These are phyloP conservation scores for Fusarium oxysporum DNA, from an alignment of 2,329 filamentous ascomycete species.

Conservation along the genomic window DNA sequence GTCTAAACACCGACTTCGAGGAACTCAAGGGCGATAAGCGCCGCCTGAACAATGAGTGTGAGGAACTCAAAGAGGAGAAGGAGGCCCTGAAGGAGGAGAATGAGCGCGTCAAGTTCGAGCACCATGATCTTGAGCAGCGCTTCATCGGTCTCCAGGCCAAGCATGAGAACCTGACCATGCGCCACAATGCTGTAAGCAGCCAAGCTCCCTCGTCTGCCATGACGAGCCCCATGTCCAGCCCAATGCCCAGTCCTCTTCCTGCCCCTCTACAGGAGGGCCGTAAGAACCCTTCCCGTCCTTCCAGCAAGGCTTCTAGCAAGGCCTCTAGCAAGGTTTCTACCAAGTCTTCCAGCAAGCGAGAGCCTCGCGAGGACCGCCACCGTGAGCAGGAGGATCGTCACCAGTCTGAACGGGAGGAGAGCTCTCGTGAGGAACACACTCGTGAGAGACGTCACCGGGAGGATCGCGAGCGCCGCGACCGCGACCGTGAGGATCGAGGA, in stretches of 20 bases:
- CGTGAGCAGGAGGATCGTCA: constrained; percentile 40
- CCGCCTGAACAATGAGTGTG: constrained; percentile 44
- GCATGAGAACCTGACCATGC: constrained; percentile 47
- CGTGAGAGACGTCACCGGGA: constrained; percentile 39
- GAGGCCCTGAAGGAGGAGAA: constrained; percentile 43
- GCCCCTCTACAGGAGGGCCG: constrained; percentile 43
- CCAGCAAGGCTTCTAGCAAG: constrained; percentile 49
- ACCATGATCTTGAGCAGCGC: constrained; percentile 43
- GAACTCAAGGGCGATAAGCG: constrained; percentile 45
- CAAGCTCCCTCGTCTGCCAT: constrained; percentile 38
- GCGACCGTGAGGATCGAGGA: constrained; percentile 42
- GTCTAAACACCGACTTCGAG: constrained; percentile 41
- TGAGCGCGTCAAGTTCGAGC: constrained; percentile 46
- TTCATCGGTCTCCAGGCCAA: constrained; percentile 46
- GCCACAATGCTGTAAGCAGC: constrained; percentile 44
- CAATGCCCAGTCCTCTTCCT: constrained; percentile 40
- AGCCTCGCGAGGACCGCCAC: constrained; percentile 43
- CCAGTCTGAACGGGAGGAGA: constrained; percentile 38
- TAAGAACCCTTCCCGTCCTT: constrained; percentile 46
- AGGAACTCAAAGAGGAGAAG: constrained; percentile 40
- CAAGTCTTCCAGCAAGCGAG: constrained; percentile 41
- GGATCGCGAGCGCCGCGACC: constrained; percentile 41
- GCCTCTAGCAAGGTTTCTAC: constrained; percentile 43
- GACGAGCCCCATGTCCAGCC: constrained; percentile 43
- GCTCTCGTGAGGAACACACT: constrained; percentile 37